These are phyloP conservation scores for Onygenales sp. DNA, from an alignment of 2,329 filamentous ascomycete genomes.

Conservation along the genomic window DNA sequence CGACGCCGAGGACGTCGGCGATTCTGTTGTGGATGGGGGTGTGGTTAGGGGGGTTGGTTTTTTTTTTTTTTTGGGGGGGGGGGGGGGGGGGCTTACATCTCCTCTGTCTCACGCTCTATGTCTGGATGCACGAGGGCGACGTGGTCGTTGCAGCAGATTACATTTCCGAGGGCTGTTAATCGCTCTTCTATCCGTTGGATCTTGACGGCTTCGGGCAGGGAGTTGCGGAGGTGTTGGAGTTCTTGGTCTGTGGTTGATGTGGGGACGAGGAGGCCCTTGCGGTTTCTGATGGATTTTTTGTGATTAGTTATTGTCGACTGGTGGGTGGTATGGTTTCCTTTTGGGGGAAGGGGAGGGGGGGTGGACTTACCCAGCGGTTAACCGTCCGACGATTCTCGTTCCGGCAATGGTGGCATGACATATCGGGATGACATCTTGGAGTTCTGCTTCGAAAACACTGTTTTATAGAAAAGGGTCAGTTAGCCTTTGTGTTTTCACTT, in stretches of 20 bases:
- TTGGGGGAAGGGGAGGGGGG: not conserved
- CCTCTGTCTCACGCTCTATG: conserved; percentile 93
- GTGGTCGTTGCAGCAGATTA: conserved; percentile 94
- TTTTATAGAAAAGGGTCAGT: conserved; percentile 5
- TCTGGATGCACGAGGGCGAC: conserved; percentile 95
- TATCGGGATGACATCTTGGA: conserved; percentile 95
- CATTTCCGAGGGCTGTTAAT: conserved; percentile 88
- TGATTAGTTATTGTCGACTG: not conserved
- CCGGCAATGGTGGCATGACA: conserved; percentile 94
- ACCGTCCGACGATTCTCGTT: conserved; percentile 86
- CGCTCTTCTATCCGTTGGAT: conserved; percentile 98
- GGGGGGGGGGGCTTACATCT: conserved; percentile 49
- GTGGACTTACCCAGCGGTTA: conserved; percentile 70
- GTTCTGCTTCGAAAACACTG: conserved; percentile 92
- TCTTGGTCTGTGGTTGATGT: conserved; percentile 97
- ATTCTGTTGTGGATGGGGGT: conserved; percentile 39
- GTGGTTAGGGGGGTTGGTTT: not conserved
- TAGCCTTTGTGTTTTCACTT: not conserved
- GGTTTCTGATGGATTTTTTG: conserved; percentile 54
- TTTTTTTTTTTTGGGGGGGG: not conserved
- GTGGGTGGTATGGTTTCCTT: too few relatives aligned
- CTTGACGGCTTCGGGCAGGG: conserved; percentile 79
- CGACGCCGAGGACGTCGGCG: conserved; percentile 66
- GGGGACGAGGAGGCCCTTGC: conserved; percentile 90
- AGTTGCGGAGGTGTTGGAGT: conserved; percentile 92